phyloP scores from a whole-genome alignment of 2,329 filamentous ascomycete genomes.

The Simplicillium sp. region DNA sequence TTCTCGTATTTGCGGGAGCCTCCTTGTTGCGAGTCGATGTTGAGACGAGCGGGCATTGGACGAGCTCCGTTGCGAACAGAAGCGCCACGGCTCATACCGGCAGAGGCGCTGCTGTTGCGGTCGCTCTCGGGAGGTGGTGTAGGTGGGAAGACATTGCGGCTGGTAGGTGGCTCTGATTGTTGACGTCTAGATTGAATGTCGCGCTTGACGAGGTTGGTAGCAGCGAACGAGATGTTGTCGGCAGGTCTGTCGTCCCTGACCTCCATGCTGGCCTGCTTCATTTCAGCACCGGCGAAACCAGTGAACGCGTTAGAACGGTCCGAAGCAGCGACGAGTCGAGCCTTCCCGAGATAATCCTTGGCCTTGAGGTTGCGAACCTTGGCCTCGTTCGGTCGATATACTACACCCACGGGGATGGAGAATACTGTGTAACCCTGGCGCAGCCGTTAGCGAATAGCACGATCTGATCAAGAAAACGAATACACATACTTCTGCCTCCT shows the following conservation, averaged over 20 bases:
- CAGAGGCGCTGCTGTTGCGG: constrained; percentile 16
- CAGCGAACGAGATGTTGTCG: constrained; percentile 83
- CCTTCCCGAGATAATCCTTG: constrained; percentile 95
- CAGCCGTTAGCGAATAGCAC: too few species aligned
- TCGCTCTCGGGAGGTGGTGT: constrained; percentile 94
- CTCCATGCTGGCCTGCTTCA: constrained; percentile 38
- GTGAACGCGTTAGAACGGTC: constrained; percentile 74
- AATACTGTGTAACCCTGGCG: constrained; percentile 90
- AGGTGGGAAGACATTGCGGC: constrained; percentile 83
- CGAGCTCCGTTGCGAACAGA: constrained; percentile 55
- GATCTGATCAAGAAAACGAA: too few species aligned
- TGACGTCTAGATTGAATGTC: constrained; percentile 72
- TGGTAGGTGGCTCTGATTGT: constrained; percentile 73
- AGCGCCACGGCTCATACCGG: constrained; percentile 43
- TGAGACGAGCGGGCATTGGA: constrained; percentile 52
- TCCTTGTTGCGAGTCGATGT: constrained; percentile 44
- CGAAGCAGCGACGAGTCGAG: constrained; percentile 82
- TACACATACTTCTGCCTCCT: constrained; percentile 71
- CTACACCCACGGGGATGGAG: constrained; percentile 89
- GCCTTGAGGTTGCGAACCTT: constrained; percentile 98
- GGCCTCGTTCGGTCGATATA: constrained; percentile 92
- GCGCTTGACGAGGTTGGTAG: constrained; percentile 85
- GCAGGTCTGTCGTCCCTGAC: constrained; percentile 70
- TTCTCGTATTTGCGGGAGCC: constrained; percentile 47
- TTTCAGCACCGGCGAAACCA: constrained; percentile 67